These are phyloP conservation scores for Barnettozyma salicaria DNA, from an alignment of 805 yeast genomes.

Conservation along the genomic window DNA sequence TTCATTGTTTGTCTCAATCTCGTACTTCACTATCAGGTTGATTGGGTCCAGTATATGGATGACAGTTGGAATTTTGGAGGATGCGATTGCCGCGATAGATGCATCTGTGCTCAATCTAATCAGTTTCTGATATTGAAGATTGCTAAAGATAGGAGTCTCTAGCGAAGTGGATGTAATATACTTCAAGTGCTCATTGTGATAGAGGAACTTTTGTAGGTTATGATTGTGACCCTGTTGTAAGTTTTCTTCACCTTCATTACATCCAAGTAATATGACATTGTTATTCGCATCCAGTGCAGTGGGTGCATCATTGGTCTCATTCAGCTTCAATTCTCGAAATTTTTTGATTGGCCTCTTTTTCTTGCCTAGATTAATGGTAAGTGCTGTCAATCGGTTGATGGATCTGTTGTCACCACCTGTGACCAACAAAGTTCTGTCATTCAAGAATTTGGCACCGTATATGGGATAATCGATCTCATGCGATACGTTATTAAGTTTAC, in stretches of 20 bases:
- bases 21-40: conserved; percentile 49
- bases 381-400: conserved; percentile 68
- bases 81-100: conserved; percentile 61
- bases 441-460: conserved; percentile 69
- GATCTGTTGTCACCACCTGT: conserved; percentile 71
- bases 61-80: conserved; percentile 61
- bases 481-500: conserved; percentile 14
- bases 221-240: conserved; percentile 53
- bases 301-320: conserved; percentile 76
- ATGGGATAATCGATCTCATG: conserved; percentile 62
- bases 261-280: conserved; percentile 60
- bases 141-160: conserved; percentile 35
- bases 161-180: conserved; percentile 61
- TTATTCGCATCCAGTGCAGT: conserved; percentile 62
- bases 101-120: conserved; percentile 55
- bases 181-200: conserved; percentile 61
- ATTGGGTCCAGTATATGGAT: conserved; percentile 58
- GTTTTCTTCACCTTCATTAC: conserved; percentile 62
- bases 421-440: conserved; percentile 56
- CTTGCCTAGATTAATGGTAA: conserved; percentile 53
- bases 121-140: conserved; percentile 48
- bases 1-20: conserved; percentile 50
- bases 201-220: conserved; percentile 66
- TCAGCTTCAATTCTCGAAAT: conserved; percentile 60
- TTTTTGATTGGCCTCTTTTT: conserved; percentile 47